phyloP scores from a whole-genome alignment of 1,139 yeast genomes.

The Williopsis jadinii region DNA sequence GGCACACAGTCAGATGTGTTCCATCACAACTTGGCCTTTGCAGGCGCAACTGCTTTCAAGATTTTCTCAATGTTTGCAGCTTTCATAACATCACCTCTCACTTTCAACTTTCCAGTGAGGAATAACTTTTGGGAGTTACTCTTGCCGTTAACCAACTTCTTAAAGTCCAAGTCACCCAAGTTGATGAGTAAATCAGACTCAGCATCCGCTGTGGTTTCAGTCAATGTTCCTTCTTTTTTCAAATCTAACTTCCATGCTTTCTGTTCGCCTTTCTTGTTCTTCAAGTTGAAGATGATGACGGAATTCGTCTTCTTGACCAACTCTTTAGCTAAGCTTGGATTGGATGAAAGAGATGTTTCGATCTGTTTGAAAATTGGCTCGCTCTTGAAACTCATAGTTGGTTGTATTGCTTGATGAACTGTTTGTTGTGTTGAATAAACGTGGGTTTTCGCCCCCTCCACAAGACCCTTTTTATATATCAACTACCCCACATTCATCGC shows the following conservation, averaged over 20 bases:
- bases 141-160: constrained; percentile 66
- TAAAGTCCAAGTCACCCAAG: constrained; percentile 57
- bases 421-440: not conserved
- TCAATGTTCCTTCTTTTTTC: constrained; percentile 49
- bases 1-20: too few relatives aligned
- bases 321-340: constrained; percentile 8
- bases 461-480: too few relatives aligned
- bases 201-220: constrained; percentile 44
- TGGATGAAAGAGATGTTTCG: constrained; percentile 7
- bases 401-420: not conserved
- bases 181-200: constrained; percentile 57
- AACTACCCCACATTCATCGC: too few relatives aligned
- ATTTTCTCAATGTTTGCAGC: constrained; percentile 73
- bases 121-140: constrained; percentile 81
- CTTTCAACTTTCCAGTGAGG: constrained; percentile 78
- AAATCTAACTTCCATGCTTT: constrained; percentile 69
- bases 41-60: constrained; percentile 58
- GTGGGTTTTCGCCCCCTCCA: too few relatives aligned
- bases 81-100: constrained; percentile 87
- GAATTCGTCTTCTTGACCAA: constrained; percentile 42
- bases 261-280: constrained; percentile 58
- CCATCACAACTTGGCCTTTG: constrained; percentile 36
- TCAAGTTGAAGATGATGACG: constrained; percentile 58
- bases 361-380: constrained; percentile 12
- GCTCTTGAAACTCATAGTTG: constrained; percentile 12